A percentile compares a stretch with the other conserved stretches of the same genome.
phyloP scores from a whole-genome alignment of 495 filamentous ascomycete genomes.

The Glonium stellatum region DNA sequence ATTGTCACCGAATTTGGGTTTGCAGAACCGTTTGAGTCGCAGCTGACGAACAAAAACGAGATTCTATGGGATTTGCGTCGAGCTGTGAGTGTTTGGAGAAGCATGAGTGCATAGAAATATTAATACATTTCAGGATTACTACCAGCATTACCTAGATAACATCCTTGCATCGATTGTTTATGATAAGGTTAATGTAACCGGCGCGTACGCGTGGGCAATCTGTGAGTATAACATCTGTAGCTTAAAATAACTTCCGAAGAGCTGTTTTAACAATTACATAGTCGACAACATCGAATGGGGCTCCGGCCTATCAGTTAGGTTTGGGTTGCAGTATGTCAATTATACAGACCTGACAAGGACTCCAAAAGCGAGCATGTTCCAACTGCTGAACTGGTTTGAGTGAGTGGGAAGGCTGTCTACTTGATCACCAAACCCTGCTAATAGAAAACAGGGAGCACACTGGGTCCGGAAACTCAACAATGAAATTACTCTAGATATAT shows the following conservation, averaged over 20 bases:
- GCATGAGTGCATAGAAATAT: not conserved
- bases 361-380: slow-evolving; percentile 42
- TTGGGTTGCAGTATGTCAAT: slow-evolving; percentile 42
- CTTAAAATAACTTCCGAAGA: not conserved
- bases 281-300: slow-evolving; percentile 41
- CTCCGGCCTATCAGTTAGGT: slow-evolving; percentile 32
- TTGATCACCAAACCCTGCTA: too few species aligned
- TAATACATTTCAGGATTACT: slow-evolving; percentile 30
- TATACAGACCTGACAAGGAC: slow-evolving; percentile 36
- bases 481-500: not conserved
- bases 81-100: slow-evolving; percentile 20
- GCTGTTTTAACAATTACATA: slow-evolving; percentile 22
- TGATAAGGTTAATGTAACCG: slow-evolving; percentile 41
- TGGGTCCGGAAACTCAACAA: not conserved
- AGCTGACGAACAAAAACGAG: slow-evolving; percentile 29
- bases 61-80: slow-evolving; percentile 35
- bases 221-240: slow-evolving; percentile 7
- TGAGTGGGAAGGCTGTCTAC: not conserved
- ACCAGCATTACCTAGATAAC: slow-evolving; percentile 39
- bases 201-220: slow-evolving; percentile 41
- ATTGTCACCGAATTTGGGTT: slow-evolving; percentile 44
- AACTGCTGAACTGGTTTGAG: slow-evolving; percentile 42
- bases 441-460: not conserved
- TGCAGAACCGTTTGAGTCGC: slow-evolving; percentile 40
- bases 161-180: slow-evolving; percentile 33